Evolutionary conservation across 208 protist genomes (phyloP), one percentile per base, ranked within the genome.

Genomic region (Trypanosoma conorhini): DNA sequence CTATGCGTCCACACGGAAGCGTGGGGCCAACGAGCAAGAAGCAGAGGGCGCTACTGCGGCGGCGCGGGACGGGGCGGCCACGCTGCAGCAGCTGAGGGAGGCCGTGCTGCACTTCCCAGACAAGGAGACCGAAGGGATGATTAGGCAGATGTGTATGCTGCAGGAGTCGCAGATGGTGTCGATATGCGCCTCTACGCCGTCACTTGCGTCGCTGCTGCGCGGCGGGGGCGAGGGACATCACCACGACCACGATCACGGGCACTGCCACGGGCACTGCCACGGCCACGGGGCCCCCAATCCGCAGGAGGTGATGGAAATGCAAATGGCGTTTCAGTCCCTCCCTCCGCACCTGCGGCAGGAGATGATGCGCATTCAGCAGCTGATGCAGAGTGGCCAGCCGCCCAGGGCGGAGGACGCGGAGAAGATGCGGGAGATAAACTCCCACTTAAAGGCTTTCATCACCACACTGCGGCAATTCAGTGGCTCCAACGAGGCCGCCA

Each of bases 361-460:
- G 17, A 67, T 94, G 62, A 75, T 82, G 67, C 76, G 83, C 7
- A 81, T 89, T 51, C 82, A 94, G 77, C 51, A 74, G 40, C 83
- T 58, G 22, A 91, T 94, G 82, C 77, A 74, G 56, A 70, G 44
- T 5, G 88, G 88, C 17, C 67, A 75, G 13, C 77, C 65, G 12
- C 87, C 83, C 33, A 58, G 77, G 4, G 58, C 78, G 24, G 83
- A 96, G 33, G 88, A 96, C 31, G 87, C 80, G 74, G 48, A 44
- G 3, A 81, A 84, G 9, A 89, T 94, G 86, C 75, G 82, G n/a
- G 52, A 85, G 13, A 91, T 96, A 57, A 88, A 93, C 69, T 81
- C 76, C 35, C 88, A 94, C 51, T 73, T 94, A n/a, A 80, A 72
- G 21, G 81, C 91, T 1, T 93, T 91, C 63, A 88, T 93, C 68